Base-by-base conservation (phyloP, 2,329 filamentous ascomycete species). In the Boeremia lycopersici region DNA sequence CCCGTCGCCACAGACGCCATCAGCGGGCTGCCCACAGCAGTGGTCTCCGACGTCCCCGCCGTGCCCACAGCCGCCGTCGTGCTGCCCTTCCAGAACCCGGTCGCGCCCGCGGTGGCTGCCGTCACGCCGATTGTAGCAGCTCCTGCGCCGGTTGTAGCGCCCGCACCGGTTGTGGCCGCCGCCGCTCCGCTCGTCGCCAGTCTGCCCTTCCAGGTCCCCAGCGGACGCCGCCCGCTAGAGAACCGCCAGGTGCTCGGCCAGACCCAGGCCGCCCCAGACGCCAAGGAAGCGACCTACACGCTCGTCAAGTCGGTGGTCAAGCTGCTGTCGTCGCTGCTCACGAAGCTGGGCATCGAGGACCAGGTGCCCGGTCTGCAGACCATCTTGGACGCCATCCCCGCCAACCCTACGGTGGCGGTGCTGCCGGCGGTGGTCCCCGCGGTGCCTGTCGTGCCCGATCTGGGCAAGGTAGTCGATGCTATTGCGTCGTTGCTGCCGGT, bases 161-260 rank as follows among this genome's bases (percentile, higher is more conserved):
- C 17, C 9, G 31, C 28, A 8, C 7, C 12, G 8, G 35, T 30
- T 23, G 7, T 35, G 4, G 28, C 49, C 8, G 31, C 50, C 26
- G 6, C 42, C 13, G 19, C 44, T 2, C 23, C 39, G n/a, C 15
- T 42, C 13, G 26, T 43, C 11, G 39, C 47, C 13, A 48, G 25
- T 7, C 51, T 54, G 2, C 46, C 46, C 8, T 42, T 49, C 41
- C 52, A 49, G 8, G 35, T 55, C 7, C 41, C 46, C 9, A 33
- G 39, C 10, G n/a, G 28, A 11, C n/a, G 11, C 3, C 29, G 26
- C 7, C n/a, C 31, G 4, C 31, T 54, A 9, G 34, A 6, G 10
- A 48, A 48, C 40, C 45, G 51, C 15, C 42, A 54, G n/a, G 10
- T 41, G 19, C 19, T 29, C 36, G 28, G 33, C 4, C 13, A 26